These are phyloP conservation scores for Flaveria floridana DNA, from an alignment of 140 eudicot species.

Conservation along the genomic window DNA sequence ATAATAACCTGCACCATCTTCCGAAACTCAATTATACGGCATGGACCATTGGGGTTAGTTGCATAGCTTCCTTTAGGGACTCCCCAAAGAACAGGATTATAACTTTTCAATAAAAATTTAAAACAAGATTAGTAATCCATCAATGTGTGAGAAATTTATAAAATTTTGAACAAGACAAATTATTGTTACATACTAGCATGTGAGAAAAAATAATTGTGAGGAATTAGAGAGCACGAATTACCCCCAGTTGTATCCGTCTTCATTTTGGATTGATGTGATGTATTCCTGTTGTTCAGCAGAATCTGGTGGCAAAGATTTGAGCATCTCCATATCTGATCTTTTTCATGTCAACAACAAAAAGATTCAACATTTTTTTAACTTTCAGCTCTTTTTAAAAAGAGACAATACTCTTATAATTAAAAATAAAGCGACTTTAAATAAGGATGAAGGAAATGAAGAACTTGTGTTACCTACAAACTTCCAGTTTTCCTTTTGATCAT, in stretches of 20 bases:
- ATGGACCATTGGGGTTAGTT: slow-evolving; percentile 68
- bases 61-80: slow-evolving; percentile 99
- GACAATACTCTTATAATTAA: neutral
- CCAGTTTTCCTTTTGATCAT: slow-evolving; percentile 81
- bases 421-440: neutral
- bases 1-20: slow-evolving; percentile 86
- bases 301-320: slow-evolving; percentile 76
- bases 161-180: slow-evolving; percentile 7
- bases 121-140: slow-evolving; percentile 14
- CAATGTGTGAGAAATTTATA: neutral
- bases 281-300: slow-evolving; percentile 81
- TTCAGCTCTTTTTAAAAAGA: slow-evolving; percentile 1
- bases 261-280: slow-evolving; percentile 72
- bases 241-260: slow-evolving; percentile 98
- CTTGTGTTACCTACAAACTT: slow-evolving; percentile 57
- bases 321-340: slow-evolving; percentile 61
- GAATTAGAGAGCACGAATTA: slow-evolving; percentile 28
- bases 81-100: slow-evolving; percentile 93
- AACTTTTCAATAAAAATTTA: slow-evolving; percentile 38
- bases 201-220: neutral
- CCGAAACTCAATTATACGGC: slow-evolving; percentile 77
- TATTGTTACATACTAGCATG: neutral
- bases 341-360: slow-evolving; percentile 28
- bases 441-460: slow-evolving; percentile 16
- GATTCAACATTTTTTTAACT: neutral